A percentile compares a stretch with the other conserved stretches of the same genome.
These are phyloP conservation scores for Hyphopichia pseudoburtonii DNA, from an alignment of 1,139 yeast species.

Conservation along the genomic window DNA sequence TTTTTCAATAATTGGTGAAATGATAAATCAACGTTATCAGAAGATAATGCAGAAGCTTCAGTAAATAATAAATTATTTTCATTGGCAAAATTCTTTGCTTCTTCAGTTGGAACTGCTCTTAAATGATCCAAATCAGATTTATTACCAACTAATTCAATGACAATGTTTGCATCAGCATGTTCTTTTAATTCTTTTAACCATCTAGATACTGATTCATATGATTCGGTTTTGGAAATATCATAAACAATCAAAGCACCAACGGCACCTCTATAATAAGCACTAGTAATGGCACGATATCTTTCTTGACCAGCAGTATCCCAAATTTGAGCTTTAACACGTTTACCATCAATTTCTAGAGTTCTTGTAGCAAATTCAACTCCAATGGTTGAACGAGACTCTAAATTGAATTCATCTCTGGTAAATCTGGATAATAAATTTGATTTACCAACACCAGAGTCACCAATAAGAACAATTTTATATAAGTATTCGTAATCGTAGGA, in stretches of 20 bases:
- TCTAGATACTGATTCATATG: constrained; percentile 89
- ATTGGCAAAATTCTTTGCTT: constrained; percentile 91
- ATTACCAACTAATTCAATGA: constrained; percentile 84
- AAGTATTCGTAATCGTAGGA: constrained; percentile 94
- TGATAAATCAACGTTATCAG: constrained; percentile 92
- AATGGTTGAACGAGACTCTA: constrained; percentile 91
- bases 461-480: constrained; percentile 93
- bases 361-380: constrained; percentile 99
- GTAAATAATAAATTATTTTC: constrained; percentile 91
- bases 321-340: constrained; percentile 94
- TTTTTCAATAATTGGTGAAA: constrained; percentile 90
- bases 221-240: constrained; percentile 90
- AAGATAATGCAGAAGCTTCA: constrained; percentile 95
- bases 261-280: constrained; percentile 97
- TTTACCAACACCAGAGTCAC: constrained; percentile 97
- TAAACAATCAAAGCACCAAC: constrained; percentile 96
- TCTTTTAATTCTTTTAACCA: constrained; percentile 96
- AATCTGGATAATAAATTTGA: constrained; percentile 91
- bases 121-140: constrained; percentile 94
- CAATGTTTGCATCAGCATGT: constrained; percentile 96
- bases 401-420: constrained; percentile 92
- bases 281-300: constrained; percentile 94
- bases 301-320: constrained; percentile 99
- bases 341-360: constrained; percentile 91
- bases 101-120: constrained; percentile 97